These are phyloP conservation scores for Dactylellina cionopaga DNA, from an alignment of 2,329 filamentous ascomycete species.

Conservation along the genomic window DNA sequence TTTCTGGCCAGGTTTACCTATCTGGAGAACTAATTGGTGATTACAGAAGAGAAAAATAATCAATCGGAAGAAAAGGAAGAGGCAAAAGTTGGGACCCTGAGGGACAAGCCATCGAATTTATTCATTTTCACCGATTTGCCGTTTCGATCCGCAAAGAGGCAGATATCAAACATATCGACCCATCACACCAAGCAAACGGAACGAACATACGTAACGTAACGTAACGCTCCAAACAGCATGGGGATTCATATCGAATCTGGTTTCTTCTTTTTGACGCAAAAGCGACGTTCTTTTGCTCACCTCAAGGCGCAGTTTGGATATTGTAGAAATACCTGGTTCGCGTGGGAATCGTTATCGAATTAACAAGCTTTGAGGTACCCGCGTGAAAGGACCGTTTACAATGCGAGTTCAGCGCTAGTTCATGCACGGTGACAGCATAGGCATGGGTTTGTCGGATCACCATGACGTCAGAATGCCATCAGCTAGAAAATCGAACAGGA, in stretches of 20 bases:
- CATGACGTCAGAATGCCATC: slow-evolving; percentile 49
- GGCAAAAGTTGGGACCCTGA: slow-evolving; percentile 21
- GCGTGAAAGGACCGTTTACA: background rate
- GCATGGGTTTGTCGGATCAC: slow-evolving; percentile 29
- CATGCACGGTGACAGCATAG: slow-evolving; percentile 48
- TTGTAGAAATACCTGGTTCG: slow-evolving; percentile 13
- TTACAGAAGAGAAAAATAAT: background rate
- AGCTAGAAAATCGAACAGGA: slow-evolving; percentile 22
- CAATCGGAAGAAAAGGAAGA: slow-evolving; percentile 10
- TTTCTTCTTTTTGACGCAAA: slow-evolving; percentile 38
- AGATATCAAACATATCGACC: background rate
- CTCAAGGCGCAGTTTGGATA: too few relatives aligned
- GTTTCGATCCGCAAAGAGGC: background rate
- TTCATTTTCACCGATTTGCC: slow-evolving; percentile 3
- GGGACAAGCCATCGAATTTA: slow-evolving; percentile 37
- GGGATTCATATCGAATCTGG: slow-evolving; percentile 21
- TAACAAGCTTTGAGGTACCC: slow-evolving; percentile 23
- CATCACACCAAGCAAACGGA: slow-evolving; percentile 1
- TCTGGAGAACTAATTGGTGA: background rate
- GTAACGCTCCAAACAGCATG: slow-evolving; percentile 13
- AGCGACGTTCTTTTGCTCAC: slow-evolving; percentile 11
- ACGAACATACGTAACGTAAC: too few relatives aligned
- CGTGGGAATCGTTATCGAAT: background rate
- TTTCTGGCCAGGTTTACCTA: background rate
- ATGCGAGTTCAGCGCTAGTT: slow-evolving; percentile 23